Percentiles rank a stretch among this genome's conserved stretches.
Conservation (phyloP, 805 yeast genomes). For the Yamadazyma tumulicola region DNA sequence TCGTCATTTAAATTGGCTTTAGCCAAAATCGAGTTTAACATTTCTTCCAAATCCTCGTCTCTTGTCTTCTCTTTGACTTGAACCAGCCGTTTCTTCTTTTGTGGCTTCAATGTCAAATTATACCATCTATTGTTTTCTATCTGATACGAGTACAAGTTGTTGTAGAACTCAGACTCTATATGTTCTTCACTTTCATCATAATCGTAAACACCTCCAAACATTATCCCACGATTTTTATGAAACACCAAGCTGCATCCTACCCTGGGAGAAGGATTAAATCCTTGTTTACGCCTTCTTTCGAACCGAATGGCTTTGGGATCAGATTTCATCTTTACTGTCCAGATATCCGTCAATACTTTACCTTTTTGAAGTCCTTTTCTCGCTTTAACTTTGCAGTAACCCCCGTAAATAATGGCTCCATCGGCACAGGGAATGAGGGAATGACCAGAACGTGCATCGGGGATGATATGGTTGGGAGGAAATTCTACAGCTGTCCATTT, state of each 20-base stretch:
- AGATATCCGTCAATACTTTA: conserved; percentile 78
- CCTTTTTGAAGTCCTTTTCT: conserved; percentile 88
- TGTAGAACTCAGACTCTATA: conserved; percentile 78
- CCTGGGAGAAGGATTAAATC: conserved; percentile 86
- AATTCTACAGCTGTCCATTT: conserved; percentile 90
- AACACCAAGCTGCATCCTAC: conserved; percentile 90
- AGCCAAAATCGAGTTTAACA: conserved; percentile 67
- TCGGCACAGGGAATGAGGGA: conserved; percentile 75
- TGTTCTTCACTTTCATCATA: conserved; percentile 94
- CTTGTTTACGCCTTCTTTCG: conserved; percentile 88
- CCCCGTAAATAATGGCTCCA: conserved; percentile 88
- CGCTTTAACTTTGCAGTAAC: conserved; percentile 90
- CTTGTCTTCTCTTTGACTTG: conserved; percentile 48
- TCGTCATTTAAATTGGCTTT: conserved; percentile 68
- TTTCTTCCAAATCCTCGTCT: conserved; percentile 79
- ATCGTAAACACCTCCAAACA: conserved; percentile 96
- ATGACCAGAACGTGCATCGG: conserved; percentile 94
- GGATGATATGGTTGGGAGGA: conserved; percentile 74
- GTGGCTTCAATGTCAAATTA: conserved; percentile 59
- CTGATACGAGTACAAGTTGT: conserved; percentile 77
- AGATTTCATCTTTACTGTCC: conserved; percentile 83
- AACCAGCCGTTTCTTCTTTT: conserved; percentile 47
- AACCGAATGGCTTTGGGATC: conserved; percentile 76
- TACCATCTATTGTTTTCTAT: conserved; percentile 88
- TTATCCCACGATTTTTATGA: conserved; percentile 87